Base-by-base conservation (phyloP, 2,329 filamentous ascomycete species). In the Alternaria arborescens region DNA sequence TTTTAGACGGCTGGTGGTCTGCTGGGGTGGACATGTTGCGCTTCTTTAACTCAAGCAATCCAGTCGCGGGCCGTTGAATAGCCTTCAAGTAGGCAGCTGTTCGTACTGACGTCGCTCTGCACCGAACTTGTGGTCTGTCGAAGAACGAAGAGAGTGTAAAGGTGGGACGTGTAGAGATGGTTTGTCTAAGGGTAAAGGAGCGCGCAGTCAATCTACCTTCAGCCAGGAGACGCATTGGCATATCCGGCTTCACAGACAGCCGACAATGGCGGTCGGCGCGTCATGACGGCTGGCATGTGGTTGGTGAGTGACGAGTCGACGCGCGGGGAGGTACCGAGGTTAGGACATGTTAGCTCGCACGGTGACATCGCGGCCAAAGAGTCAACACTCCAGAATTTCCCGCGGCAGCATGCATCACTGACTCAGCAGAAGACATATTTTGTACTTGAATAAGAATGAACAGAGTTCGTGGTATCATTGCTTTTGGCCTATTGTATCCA, bases 311-410 rank as follows among this genome's bases (percentile, higher is more conserved):
- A 51, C 59, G 54, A 44, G 22, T 46, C 12, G 53, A 58, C 4
- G 65, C 66, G 70, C 72, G 73, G 70, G 74, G 73, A 71, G 65
- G 64, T 71, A 71, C 75, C 75, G 73, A 77, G 76, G 76, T 74
- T 71, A 52, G 51, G 30, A 47, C 3, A 28, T 16, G 30, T 40
- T 48, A 55, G 57, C 62, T 62, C 30, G 14, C 8, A 32, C 50
- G 58, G 64, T 52, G 55, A 36, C 42, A 32, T n/a, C 7, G 26
- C 12, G 6, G 8, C n/a, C 30, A 22, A 28, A 52, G 32, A 55
- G 30, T 52, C 38, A 55, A 26, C 32, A 26, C 42, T 48, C 4
- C 28, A 36, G 20, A 46, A 44, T 6, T 10, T 60, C 8, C 22
- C 54, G 51, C 60, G 62, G 55, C 52, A 56, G 58, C 48, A 58